These are phyloP conservation scores for Bifiguratus adelaidae DNA, from an alignment of 192 early-diverging fungal species.

Conservation along the genomic window DNA sequence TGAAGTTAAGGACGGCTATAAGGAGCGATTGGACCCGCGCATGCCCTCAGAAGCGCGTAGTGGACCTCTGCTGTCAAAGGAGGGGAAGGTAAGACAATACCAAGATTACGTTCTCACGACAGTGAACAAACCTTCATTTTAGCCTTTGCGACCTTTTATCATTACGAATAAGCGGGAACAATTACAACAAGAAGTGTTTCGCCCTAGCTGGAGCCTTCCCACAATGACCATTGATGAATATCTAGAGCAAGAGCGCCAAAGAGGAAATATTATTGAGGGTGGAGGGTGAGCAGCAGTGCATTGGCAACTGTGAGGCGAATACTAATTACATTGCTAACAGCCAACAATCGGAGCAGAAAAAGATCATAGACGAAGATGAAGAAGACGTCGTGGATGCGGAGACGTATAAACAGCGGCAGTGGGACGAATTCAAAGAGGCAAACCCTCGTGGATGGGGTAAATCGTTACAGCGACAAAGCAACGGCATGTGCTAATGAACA, in stretches of 20 bases:
- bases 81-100: conserved; percentile 19
- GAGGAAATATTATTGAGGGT: conserved; percentile 81
- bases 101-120: not conserved
- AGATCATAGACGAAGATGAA: conserved; percentile 71
- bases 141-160: conserved; percentile 78
- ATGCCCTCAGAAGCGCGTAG: conserved; percentile 19
- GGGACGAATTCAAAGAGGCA: conserved; percentile 85
- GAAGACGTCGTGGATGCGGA: conserved; percentile 74
- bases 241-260: conserved; percentile 69
- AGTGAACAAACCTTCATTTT: not conserved
- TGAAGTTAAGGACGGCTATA: not conserved
- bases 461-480: too few species aligned
- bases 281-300: conserved; percentile 48
- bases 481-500: too few species aligned
- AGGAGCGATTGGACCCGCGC: not conserved
- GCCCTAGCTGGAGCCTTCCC: conserved; percentile 77
- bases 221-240: conserved; percentile 98
- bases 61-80: conserved; percentile 39
- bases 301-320: not conserved
- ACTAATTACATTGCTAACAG: too few species aligned
- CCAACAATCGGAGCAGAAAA: conserved; percentile 57
- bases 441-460: conserved; percentile 69
- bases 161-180: conserved; percentile 67
- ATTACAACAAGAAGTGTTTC: conserved; percentile 67
- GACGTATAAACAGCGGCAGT: conserved; percentile 72